Base-by-base conservation (phyloP, 164 flowering plant species). In the Kalanchoe fedtschenkoi region DNA sequence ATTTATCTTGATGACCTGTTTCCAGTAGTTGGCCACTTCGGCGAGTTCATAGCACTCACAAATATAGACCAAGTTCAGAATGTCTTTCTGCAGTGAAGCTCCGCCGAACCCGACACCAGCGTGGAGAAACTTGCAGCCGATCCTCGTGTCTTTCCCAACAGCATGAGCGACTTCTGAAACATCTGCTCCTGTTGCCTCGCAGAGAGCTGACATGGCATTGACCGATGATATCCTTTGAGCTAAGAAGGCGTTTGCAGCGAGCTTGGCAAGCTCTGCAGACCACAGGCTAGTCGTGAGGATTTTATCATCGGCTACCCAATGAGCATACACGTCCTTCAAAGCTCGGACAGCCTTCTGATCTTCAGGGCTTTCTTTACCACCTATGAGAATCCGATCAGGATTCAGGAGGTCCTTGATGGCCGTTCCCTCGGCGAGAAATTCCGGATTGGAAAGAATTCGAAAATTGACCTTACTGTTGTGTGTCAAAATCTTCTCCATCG, bases 231-330 rank as follows among this genome's bases (percentile, higher is more conserved):
- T 81, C 66, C 85, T 78, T 68, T 81, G 81, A n/a, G 81, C 83
- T 71, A 81, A 68, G 70, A 81, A 82, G 43, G 84, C 84, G 60
- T 82, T 83, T 30, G 84, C 84, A 7, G 87, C 81, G 0, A 80
- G 80, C 80, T 80, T 83, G 0, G 84, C 76, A 6, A 80, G 81
- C 77, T 80, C 81, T 0, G 84, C 80, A 17, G 84, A 80, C 84
- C 84, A 80, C 1, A 80, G 74, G 55, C 78, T 80, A 56, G 84
- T 76, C 33, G 71, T 32, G 1, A 80, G 14, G 69, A 80, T 80
- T 34, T 73, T 65, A 26, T 71, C 77, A 10, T 78, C 82, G 13
- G 80, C 73, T 15, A 80, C 84, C 81, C 81, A 80, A 37, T 78
- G 80, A 9, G 82, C 83, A 68, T 83, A 83, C 5, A 83, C 82